Percentiles rank a stretch among this genome's conserved stretches.
These are phyloP conservation scores for Lycium barbarum DNA, from an alignment of 257 asterid species.

Conservation along the genomic window DNA sequence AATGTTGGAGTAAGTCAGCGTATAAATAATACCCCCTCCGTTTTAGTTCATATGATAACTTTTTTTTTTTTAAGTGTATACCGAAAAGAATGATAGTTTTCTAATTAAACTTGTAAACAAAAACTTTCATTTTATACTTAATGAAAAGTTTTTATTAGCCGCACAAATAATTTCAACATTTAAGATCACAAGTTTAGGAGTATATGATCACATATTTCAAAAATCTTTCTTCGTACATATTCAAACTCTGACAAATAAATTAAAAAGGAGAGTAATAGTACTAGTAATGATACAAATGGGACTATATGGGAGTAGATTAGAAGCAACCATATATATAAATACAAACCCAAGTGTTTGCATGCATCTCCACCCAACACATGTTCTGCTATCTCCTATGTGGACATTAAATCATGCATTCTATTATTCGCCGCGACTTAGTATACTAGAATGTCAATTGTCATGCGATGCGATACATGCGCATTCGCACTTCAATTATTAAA, in stretches of 20 bases:
- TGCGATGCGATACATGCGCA: background rate
- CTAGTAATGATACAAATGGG: background rate
- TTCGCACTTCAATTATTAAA: background rate
- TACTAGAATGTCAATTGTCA: background rate
- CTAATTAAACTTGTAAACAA: too few relatives aligned
- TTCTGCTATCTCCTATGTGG: background rate
- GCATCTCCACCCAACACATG: background rate
- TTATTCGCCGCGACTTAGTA: background rate
- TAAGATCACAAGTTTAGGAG: too few relatives aligned
- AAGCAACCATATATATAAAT: background rate
- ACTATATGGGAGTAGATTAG: background rate
- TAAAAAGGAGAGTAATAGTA: too few relatives aligned
- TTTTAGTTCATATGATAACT: too few relatives aligned
- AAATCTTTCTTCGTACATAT: too few relatives aligned
- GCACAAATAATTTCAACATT: too few relatives aligned
- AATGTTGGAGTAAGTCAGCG: background rate
- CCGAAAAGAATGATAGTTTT: too few relatives aligned
- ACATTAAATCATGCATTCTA: background rate
- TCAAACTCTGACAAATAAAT: too few relatives aligned
- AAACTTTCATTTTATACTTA: too few relatives aligned
- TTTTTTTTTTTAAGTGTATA: too few relatives aligned
- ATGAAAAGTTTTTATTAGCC: too few relatives aligned
- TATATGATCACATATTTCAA: too few relatives aligned
- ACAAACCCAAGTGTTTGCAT: background rate
- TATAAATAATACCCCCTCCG: background rate